Percentiles rank a stretch among this genome's conserved stretches.
These are phyloP conservation scores for Claviceps spartinae DNA, from an alignment of 2,329 filamentous ascomycete species.

Conservation along the genomic window DNA sequence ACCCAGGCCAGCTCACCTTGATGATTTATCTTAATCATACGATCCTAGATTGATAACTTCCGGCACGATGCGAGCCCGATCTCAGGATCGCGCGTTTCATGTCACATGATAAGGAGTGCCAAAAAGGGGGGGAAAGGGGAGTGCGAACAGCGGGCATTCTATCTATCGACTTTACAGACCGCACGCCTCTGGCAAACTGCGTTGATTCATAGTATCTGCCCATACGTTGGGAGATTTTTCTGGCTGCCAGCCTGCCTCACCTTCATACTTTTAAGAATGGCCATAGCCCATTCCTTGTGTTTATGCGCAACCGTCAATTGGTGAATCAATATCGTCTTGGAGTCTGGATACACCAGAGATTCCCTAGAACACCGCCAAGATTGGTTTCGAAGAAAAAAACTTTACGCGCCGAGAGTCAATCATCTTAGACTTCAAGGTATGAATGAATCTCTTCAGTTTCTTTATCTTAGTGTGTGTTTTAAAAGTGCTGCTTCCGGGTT, in stretches of 20 bases:
- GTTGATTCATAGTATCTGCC: background rate
- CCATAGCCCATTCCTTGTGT: background rate
- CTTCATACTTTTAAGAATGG: background rate
- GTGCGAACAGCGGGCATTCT: background rate
- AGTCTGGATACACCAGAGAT: background rate
- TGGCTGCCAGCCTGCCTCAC: background rate
- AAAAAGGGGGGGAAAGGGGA: background rate
- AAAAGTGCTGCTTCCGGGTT: background rate
- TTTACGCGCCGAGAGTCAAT: background rate
- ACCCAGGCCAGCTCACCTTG: background rate
- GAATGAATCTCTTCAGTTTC: background rate
- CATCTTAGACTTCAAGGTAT: background rate
- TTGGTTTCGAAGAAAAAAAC: background rate
- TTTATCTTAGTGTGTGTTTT: background rate
- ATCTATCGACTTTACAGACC: background rate
- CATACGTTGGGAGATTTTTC: background rate
- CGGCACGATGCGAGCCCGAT: background rate
- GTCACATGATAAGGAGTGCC: background rate
- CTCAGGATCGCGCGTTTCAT: background rate
- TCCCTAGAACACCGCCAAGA: background rate
- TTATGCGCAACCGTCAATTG: background rate
- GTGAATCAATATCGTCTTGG: constrained; percentile 1
- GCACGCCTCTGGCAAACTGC: background rate
- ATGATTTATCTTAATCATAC: background rate
- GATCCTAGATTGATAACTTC: background rate